Evolutionary conservation across 768 basidiomycete genomes (phyloP).

Genomic region (Collybia sp.): DNA sequence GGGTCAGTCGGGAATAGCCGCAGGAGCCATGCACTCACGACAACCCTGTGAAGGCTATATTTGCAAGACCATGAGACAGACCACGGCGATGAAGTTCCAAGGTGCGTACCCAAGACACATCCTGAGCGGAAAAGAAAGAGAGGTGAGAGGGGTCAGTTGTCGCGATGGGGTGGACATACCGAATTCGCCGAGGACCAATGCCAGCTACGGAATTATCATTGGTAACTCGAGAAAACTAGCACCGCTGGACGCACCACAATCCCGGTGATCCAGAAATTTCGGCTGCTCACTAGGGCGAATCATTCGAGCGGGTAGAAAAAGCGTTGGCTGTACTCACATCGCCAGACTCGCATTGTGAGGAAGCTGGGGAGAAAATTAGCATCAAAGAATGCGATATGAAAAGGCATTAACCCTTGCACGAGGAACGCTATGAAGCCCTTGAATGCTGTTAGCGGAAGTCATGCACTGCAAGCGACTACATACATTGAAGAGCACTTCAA

Average conservation of each 20-base stretch:
- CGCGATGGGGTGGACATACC: conserved; percentile 15
- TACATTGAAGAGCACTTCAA: conserved; percentile 48
- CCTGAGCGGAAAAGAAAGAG: conserved; percentile 7
- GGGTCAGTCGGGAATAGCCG: background rate
- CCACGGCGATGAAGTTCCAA: background rate
- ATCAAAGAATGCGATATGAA: background rate
- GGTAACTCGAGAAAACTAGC: background rate
- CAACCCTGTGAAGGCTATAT: conserved; percentile 25
- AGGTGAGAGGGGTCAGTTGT: background rate
- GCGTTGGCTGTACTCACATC: conserved; percentile 23
- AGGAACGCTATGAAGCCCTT: conserved; percentile 44
- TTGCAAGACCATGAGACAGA: background rate
- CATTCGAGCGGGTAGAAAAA: background rate
- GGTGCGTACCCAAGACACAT: conserved; percentile 14
- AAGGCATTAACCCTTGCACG: conserved; percentile 35
- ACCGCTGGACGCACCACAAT: conserved; percentile 22
- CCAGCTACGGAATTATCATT: conserved; percentile 9
- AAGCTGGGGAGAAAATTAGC: conserved; percentile 25
- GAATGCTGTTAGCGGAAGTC: background rate
- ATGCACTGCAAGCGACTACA: conserved; percentile 3
- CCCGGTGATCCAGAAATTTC: conserved; percentile 26
- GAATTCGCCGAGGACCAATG: conserved; percentile 36
- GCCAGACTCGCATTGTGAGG: conserved; percentile 39
- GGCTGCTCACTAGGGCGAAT: conserved; percentile 35
- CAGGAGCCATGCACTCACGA: conserved; percentile 21